Percentiles rank a stretch among this genome's conserved stretches.
Conservation (phyloP, 108 stramenopile species). For the Cyclotella choctawhatcheeana region DNA sequence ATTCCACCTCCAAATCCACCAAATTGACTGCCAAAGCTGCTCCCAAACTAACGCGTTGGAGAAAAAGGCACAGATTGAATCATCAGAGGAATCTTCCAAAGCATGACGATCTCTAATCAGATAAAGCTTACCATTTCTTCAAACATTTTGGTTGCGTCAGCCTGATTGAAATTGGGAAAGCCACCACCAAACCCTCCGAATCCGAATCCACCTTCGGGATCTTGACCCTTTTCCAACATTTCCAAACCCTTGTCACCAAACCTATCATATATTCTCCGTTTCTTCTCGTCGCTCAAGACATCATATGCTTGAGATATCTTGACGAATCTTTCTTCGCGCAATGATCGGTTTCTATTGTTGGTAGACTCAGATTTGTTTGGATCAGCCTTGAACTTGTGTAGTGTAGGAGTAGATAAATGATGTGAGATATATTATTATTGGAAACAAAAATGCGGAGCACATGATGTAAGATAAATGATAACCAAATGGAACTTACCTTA, state of each 20-base stretch:
- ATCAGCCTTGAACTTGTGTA: conserved; percentile 46
- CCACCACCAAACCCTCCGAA: conserved; percentile 52
- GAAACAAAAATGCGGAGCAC: not conserved
- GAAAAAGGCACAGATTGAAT: too few species aligned
- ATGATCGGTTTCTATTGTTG: conserved; percentile 58
- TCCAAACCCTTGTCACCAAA: conserved; percentile 76
- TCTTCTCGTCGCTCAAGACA: conserved; percentile 79
- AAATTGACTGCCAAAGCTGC: conserved; percentile 11
- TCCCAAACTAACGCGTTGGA: not conserved
- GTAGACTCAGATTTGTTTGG: conserved; percentile 34
- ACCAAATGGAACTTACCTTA: not conserved
- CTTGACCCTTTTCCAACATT: conserved; percentile 59
- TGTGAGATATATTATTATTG: not conserved
- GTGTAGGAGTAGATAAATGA: too few species aligned
- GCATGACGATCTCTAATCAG: too few species aligned
- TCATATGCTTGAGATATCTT: conserved; percentile 74
- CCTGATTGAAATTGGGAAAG: conserved; percentile 20
- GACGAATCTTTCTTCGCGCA: conserved; percentile 66
- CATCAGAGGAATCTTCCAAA: too few species aligned
- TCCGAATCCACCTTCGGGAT: conserved; percentile 63
- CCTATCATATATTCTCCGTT: conserved; percentile 79
- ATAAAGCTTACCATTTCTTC: conserved; percentile 59
- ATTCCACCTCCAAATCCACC: conserved; percentile 23
- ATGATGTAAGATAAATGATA: not conserved
- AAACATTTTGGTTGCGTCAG: conserved; percentile 61